phyloP scores from a whole-genome alignment of 1,284 basidiomycete species.

The Ganoderma lucidum region DNA sequence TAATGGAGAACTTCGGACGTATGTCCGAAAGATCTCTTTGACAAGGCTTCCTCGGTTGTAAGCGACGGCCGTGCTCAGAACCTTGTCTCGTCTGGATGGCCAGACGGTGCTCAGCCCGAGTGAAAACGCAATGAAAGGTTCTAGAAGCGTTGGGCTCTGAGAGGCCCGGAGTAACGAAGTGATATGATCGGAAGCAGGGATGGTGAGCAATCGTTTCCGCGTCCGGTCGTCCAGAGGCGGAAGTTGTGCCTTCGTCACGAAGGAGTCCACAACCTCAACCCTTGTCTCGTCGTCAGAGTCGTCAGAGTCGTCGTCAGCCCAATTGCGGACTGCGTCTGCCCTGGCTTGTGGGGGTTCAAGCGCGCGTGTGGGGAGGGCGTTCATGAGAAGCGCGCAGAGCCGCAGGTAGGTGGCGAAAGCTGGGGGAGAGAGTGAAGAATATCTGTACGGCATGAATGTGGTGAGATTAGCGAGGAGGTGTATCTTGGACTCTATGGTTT shows the following conservation, averaged over 20 bases:
- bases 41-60: constrained; percentile 67
- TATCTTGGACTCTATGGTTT: constrained; percentile 46
- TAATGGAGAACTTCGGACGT: constrained; percentile 66
- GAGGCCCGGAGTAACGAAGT: constrained; percentile 54
- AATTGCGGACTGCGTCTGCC: constrained; percentile 31
- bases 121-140: constrained; percentile 58
- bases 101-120: constrained; percentile 63
- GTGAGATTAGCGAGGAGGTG: constrained; percentile 74
- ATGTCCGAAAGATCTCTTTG: constrained; percentile 77
- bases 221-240: constrained; percentile 64
- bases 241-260: constrained; percentile 41
- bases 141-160: constrained; percentile 49
- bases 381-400: constrained; percentile 60
- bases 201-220: constrained; percentile 57
- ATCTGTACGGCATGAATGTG: constrained; percentile 65
- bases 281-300: constrained; percentile 49
- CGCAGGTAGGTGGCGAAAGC: constrained; percentile 63
- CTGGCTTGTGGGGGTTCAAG: constrained; percentile 54
- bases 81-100: constrained; percentile 62
- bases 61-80: constrained; percentile 58
- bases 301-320: constrained; percentile 50
- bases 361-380: constrained; percentile 57
- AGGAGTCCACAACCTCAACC: constrained; percentile 49
- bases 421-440: constrained; percentile 51
- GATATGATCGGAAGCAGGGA: constrained; percentile 60